Conservation (phyloP, 768 basidiomycete genomes). For the Hygrophorus russula region DNA sequence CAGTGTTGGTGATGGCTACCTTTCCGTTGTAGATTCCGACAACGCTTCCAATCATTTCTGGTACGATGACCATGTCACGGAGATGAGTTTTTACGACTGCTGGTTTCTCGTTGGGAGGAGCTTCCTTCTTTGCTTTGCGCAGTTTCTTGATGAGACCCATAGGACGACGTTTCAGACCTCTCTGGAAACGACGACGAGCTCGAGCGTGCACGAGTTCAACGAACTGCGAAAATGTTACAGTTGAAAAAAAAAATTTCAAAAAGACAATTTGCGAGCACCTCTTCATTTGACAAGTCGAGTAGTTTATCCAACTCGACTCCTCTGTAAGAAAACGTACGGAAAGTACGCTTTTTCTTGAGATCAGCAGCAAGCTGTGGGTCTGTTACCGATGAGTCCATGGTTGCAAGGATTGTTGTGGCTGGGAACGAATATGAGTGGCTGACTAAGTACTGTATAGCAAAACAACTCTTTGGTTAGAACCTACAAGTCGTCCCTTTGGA, state of each 20-base stretch:
- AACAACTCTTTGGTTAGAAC: slow-evolving; percentile 64
- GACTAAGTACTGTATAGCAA: slow-evolving; percentile 58
- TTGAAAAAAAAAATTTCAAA: too few relatives aligned
- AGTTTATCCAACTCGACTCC: slow-evolving; percentile 98
- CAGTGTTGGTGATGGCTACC: too few relatives aligned
- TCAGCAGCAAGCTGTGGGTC: slow-evolving; percentile 92
- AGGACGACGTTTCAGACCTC: slow-evolving; percentile 96
- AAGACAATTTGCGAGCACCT: too few relatives aligned
- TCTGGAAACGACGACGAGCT: slow-evolving; percentile 96
- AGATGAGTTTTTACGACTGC: slow-evolving; percentile 98
- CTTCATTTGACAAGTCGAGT: slow-evolving; percentile 91
- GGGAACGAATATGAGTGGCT: too few relatives aligned
- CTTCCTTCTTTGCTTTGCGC: slow-evolving; percentile 99
- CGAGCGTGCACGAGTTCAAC: slow-evolving; percentile 99
- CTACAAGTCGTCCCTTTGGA: slow-evolving; percentile 90
- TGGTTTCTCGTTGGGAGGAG: slow-evolving; percentile 98
- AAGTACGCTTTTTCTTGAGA: slow-evolving; percentile 97
- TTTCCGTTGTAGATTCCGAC: slow-evolving; percentile 99
- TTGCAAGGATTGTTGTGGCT: too few relatives aligned
- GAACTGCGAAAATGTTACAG: slow-evolving; percentile 43
- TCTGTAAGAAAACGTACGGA: slow-evolving; percentile 98
- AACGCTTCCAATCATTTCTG: slow-evolving; percentile 99
- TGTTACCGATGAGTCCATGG: slow-evolving; percentile 72
- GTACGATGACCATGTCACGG: slow-evolving; percentile 99
- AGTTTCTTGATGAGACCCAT: slow-evolving; percentile 99